Percentiles rank a stretch among this genome's conserved stretches.
These are phyloP conservation scores for Quercus engelmannii DNA, from an alignment of 306 rosid genomes.

Conservation along the genomic window DNA sequence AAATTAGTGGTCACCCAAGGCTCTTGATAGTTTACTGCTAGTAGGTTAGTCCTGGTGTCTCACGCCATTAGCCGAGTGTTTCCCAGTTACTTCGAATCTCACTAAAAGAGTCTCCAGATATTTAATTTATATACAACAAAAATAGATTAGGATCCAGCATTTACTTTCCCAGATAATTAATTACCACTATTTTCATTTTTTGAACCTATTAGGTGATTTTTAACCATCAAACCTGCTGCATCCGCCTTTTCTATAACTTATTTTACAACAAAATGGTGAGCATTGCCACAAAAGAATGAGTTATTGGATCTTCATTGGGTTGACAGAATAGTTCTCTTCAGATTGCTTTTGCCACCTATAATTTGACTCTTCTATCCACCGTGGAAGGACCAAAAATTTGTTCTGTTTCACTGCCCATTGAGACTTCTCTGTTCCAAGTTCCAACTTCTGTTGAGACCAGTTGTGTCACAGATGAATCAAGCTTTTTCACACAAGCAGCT, in stretches of 20 bases:
- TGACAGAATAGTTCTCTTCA: slow-evolving; percentile 52
- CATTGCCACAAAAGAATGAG: not conserved
- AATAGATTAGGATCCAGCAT: not conserved
- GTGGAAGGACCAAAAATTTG: slow-evolving; percentile 74
- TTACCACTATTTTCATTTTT: not conserved
- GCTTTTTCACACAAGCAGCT: slow-evolving; percentile 60
- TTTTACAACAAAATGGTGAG: not conserved
- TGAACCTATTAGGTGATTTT: not conserved
- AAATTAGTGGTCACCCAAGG: no score
- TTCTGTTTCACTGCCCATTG: slow-evolving; percentile 69
- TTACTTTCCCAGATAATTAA: not conserved
- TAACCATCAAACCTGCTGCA: not conserved
- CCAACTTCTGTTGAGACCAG: slow-evolving; percentile 69
- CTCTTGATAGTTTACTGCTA: no score
- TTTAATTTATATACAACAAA: not conserved
- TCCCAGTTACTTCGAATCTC: not conserved
- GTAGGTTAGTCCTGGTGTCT: no score
- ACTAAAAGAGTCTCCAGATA: not conserved
- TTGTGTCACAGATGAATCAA: slow-evolving; percentile 63
- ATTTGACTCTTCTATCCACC: slow-evolving; percentile 80
- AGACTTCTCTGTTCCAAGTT: slow-evolving; percentile 55
- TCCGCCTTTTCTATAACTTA: not conserved
- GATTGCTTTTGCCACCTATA: slow-evolving; percentile 71
- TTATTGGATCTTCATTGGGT: slow-evolving; percentile 24
- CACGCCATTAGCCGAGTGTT: no score